Conservation (phyloP, 1,284 basidiomycete species). For the Cryptococcus deneoformans region DNA sequence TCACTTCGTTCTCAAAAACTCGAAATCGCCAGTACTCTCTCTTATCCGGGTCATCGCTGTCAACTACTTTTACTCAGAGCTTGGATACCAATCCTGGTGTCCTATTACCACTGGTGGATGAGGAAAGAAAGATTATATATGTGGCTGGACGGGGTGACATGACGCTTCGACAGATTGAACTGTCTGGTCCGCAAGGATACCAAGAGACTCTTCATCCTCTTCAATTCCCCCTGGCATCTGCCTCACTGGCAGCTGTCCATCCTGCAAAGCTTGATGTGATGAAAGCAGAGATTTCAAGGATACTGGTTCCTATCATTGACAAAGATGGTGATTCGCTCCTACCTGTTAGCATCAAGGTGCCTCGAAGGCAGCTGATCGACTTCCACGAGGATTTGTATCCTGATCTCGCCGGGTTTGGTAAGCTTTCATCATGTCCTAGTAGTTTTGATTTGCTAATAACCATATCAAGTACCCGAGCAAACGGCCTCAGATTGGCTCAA, state of each 20-base stretch:
- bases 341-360: constrained; percentile 47
- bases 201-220: constrained; percentile 42
- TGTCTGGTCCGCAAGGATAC: constrained; percentile 40
- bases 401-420: constrained; percentile 33
- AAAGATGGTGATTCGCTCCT: constrained; percentile 47
- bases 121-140: constrained; percentile 48
- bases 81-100: constrained; percentile 49
- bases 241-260: constrained; percentile 41
- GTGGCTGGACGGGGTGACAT: constrained; percentile 50
- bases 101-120: constrained; percentile 47
- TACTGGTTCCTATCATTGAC: constrained; percentile 42
- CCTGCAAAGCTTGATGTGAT: constrained; percentile 46
- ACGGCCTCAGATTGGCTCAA: constrained; percentile 39
- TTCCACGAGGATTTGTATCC: constrained; percentile 52
- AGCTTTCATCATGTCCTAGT: constrained; percentile 6
- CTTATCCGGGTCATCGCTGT: constrained; percentile 29
- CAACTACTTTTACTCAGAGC: constrained; percentile 31
- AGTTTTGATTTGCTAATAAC: constrained; percentile 12
- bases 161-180: constrained; percentile 49
- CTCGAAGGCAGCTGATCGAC: constrained; percentile 51
- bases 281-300: constrained; percentile 50
- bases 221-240: constrained; percentile 33
- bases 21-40: constrained; percentile 36
- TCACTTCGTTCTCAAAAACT: constrained; percentile 47
- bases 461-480: constrained; percentile 40